Evolutionary conservation across 768 basidiomycete genomes (phyloP).

Genomic region (Cyclocybe cylindracea): DNA sequence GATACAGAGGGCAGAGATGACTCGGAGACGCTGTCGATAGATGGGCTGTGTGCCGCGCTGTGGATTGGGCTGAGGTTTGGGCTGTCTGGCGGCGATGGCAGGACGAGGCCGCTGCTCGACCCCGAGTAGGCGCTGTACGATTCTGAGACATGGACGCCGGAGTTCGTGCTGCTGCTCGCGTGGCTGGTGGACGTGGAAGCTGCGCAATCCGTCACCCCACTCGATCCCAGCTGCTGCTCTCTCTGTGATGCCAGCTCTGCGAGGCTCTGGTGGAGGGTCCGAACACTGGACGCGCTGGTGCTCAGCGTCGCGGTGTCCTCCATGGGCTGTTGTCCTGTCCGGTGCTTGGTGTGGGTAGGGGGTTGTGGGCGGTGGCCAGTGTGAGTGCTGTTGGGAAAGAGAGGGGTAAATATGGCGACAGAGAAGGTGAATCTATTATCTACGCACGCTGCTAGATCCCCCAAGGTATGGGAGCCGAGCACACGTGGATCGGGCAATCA

Average conservation of each 20-base stretch:
- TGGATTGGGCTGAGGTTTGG: constrained; percentile 31
- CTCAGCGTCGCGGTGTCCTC: constrained; percentile 27
- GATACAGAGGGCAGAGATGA: constrained; percentile 75
- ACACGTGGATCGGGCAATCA: too few species aligned
- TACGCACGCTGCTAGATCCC: too few species aligned
- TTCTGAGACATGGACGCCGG: constrained; percentile 28
- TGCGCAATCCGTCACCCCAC: neutral
- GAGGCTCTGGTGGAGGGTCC: constrained; percentile 26
- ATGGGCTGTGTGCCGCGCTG: constrained; percentile 8
- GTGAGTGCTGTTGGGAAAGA: too few species aligned
- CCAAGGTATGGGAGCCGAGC: too few species aligned
- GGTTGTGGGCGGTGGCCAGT: too few species aligned
- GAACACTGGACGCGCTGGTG: constrained; percentile 42
- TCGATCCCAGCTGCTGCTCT: constrained; percentile 5
- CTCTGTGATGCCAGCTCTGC: constrained; percentile 6
- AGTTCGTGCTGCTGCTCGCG: constrained; percentile 5
- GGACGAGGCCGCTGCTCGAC: constrained; percentile 25
- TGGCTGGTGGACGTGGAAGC: neutral
- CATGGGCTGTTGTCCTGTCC: constrained; percentile 15
- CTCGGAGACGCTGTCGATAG: constrained; percentile 23
- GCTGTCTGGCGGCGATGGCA: constrained; percentile 63
- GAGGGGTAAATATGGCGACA: too few species aligned
- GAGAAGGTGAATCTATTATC: too few species aligned
- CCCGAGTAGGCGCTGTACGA: constrained; percentile 52
- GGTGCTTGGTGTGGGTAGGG: too few species aligned